Evolutionary conservation across 805 yeast species (phyloP).

Genomic region (Metschnikowia vanudenii): DNA sequence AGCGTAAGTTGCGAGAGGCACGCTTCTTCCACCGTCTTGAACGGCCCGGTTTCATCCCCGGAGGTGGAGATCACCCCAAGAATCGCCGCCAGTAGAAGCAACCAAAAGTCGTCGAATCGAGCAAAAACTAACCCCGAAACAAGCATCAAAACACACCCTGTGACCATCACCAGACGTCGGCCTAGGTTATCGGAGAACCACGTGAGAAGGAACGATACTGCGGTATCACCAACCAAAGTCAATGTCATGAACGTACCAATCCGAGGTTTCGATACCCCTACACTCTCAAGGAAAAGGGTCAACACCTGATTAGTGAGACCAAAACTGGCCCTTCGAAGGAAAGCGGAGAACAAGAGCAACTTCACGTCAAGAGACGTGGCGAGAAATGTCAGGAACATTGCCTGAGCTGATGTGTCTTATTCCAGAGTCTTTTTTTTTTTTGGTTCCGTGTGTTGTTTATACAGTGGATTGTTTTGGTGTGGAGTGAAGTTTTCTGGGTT

Average conservation of each 20-base stretch:
- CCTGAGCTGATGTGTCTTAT: too few species aligned
- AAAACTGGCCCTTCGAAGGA: constrained; percentile 68
- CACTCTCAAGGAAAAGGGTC: constrained; percentile 58
- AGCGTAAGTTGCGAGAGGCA: constrained; percentile 77
- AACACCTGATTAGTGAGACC: constrained; percentile 80
- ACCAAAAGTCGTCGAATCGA: constrained; percentile 47
- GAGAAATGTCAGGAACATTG: constrained; percentile 10
- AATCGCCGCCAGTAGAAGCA: constrained; percentile 68
- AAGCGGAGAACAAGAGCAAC: constrained; percentile 65
- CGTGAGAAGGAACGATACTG: constrained; percentile 65
- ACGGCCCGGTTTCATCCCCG: constrained; percentile 91
- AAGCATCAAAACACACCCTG: constrained; percentile 68
- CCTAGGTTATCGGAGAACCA: constrained; percentile 78
- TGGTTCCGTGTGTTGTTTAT: too few species aligned
- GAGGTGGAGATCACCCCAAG: constrained; percentile 86
- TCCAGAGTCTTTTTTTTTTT: too few species aligned
- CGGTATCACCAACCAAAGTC: constrained; percentile 76
- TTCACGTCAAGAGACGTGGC: constrained; percentile 46
- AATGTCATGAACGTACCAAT: constrained; percentile 82
- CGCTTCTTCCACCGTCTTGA: constrained; percentile 82
- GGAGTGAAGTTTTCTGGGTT: background rate
- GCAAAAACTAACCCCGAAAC: constrained; percentile 66
- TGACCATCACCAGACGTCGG: constrained; percentile 57
- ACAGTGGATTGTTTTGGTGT: background rate
- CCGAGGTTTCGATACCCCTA: constrained; percentile 52